Evolutionary conservation across 2,329 filamentous ascomycete genomes (phyloP).

Genomic region (Colletotrichum plurivorum): DNA sequence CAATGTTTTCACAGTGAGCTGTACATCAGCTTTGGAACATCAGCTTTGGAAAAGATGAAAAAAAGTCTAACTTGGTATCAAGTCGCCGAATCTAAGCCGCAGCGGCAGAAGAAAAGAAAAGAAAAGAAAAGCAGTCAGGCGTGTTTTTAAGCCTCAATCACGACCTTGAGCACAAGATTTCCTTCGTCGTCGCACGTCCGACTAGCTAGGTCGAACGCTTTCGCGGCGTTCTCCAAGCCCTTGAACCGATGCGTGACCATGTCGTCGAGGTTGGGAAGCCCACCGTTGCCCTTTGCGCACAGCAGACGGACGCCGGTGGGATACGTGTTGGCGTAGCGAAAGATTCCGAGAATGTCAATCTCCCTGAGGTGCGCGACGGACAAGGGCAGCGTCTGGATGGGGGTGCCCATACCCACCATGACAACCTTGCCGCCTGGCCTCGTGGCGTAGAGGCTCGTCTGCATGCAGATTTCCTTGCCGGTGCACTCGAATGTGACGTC

Average conservation of each 20-base stretch:
- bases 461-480: constrained; percentile 81
- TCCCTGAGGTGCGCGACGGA: constrained; percentile 81
- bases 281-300: constrained; percentile 58
- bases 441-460: constrained; percentile 81
- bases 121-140: not conserved
- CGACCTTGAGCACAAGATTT: constrained; percentile 80
- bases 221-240: constrained; percentile 72
- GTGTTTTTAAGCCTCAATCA: constrained; percentile 67
- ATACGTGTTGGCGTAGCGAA: constrained; percentile 84
- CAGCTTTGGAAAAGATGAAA: no score
- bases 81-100: not conserved
- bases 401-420: constrained; percentile 85
- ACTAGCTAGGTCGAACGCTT: constrained; percentile 79
- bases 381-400: constrained; percentile 80
- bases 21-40: no score
- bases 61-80: not conserved
- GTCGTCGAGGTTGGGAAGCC: constrained; percentile 74
- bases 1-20: not conserved
- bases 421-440: constrained; percentile 79
- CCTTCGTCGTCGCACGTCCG: constrained; percentile 77
- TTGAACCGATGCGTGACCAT: constrained; percentile 82
- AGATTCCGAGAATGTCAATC: constrained; percentile 81
- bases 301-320: constrained; percentile 76
- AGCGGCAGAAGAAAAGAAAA: not conserved
- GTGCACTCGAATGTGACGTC: constrained; percentile 84